Conservation (phyloP, 306 rosid genomes). For the Dryas alaskensis region DNA sequence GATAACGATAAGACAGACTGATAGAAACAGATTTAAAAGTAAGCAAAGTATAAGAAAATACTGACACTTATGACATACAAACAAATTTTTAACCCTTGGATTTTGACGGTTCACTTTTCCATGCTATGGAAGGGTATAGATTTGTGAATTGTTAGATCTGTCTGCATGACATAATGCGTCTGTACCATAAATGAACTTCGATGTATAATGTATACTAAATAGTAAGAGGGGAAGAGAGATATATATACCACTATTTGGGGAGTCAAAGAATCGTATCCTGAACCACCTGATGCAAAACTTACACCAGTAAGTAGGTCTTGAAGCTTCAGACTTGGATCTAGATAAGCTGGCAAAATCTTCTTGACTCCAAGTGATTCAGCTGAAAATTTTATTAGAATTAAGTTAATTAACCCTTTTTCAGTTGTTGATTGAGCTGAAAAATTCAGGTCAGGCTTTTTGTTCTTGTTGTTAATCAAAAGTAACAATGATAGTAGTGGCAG, state of each 20-base stretch:
- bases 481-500: neutral
- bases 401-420: neutral
- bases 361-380: conserved; percentile 63
- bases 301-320: conserved; percentile 76
- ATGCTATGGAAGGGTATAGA: too few species aligned
- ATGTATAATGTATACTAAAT: neutral
- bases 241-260: conserved; percentile 40
- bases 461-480: too few species aligned
- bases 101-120: too few species aligned
- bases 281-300: conserved; percentile 66
- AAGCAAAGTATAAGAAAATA: neutral
- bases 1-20: conserved; percentile 55
- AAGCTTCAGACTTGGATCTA: conserved; percentile 48
- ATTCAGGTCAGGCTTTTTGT: too few species aligned
- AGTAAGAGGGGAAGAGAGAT: conserved; percentile 2
- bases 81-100: too few species aligned
- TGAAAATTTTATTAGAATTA: conserved; percentile 9
- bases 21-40: conserved; percentile 2
- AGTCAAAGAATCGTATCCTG: conserved; percentile 78
- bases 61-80: too few species aligned
- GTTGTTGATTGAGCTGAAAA: neutral
- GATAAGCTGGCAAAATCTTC: conserved; percentile 55
- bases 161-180: too few species aligned
- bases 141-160: too few species aligned
- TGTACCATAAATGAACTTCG: too few species aligned